These are phyloP conservation scores for Malassezia sp. DNA, from an alignment of 1,284 basidiomycete species.

Conservation along the genomic window DNA sequence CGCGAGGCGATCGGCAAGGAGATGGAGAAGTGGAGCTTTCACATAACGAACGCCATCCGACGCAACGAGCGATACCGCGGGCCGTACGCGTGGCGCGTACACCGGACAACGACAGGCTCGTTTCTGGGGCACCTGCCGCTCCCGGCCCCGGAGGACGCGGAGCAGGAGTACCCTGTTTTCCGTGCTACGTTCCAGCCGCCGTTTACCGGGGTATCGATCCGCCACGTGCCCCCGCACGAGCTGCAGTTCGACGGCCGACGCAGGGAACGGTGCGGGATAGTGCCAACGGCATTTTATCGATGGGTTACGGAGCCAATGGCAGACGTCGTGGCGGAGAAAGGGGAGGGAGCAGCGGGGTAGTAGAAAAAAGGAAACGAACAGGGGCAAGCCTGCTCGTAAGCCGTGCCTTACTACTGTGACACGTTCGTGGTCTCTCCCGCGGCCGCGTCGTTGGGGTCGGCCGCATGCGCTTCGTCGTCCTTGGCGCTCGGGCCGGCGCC, in stretches of 20 bases:
- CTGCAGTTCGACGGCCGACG: conserved; percentile 12
- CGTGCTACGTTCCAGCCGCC: conserved; percentile 26
- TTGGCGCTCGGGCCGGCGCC: neutral
- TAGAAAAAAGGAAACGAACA: no score
- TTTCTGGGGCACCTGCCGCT: conserved; percentile 11
- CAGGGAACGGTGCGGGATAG: conserved; percentile 11
- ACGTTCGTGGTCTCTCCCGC: no score
- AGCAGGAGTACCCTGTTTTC: conserved; percentile 24
- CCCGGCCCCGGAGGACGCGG: neutral
- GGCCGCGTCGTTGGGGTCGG: no score
- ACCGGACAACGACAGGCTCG: conserved; percentile 10
- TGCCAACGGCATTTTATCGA: conserved; percentile 12
- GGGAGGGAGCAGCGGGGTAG: no score
- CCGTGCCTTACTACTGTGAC: no score
- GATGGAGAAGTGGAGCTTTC: conserved; percentile 5
- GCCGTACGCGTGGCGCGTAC: conserved; percentile 12
- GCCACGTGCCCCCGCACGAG: conserved; percentile 7
- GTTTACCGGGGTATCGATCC: conserved; percentile 19
- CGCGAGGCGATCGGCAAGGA: conserved; percentile 30
- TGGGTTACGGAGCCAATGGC: conserved; percentile 12
- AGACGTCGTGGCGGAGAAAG: neutral
- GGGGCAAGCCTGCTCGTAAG: neutral
- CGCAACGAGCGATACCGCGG: neutral
- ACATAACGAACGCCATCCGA: neutral
- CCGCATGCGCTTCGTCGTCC: no score